Conservation (phyloP, 441 rosid genomes). For the Melastoma candidum region DNA sequence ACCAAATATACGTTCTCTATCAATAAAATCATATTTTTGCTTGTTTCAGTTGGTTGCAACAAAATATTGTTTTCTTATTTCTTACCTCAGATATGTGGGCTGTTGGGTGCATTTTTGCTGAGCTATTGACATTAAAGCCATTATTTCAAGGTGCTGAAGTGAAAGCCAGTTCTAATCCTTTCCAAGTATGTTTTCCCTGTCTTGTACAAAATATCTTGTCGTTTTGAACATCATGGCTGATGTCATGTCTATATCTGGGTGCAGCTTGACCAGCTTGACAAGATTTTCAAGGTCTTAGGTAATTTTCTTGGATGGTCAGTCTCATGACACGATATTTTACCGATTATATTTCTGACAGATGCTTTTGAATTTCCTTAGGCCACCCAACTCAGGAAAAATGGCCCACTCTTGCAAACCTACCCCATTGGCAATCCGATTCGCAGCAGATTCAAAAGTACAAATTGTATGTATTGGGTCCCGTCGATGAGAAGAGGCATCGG, state of each 20-base stretch:
- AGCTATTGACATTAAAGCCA: slow-evolving; percentile 87
- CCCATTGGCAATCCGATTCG: slow-evolving; percentile 67
- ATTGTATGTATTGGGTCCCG: slow-evolving; percentile 21
- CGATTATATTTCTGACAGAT: not conserved
- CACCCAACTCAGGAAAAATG: slow-evolving; percentile 96
- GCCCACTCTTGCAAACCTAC: slow-evolving; percentile 81
- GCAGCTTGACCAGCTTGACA: slow-evolving; percentile 87
- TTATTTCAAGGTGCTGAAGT: slow-evolving; percentile 94
- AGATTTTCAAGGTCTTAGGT: slow-evolving; percentile 87
- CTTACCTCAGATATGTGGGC: slow-evolving; percentile 67
- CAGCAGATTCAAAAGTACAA: slow-evolving; percentile 78
- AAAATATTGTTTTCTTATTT: slow-evolving; percentile 10
- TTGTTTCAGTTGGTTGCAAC: not conserved
- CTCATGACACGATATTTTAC: not conserved
- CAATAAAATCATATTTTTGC: not conserved
- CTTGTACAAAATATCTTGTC: not conserved
- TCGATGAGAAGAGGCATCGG: not conserved
- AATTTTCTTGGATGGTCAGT: slow-evolving; percentile 3
- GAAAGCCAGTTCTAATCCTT: slow-evolving; percentile 67
- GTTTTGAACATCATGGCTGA: no score
- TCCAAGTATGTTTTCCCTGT: slow-evolving; percentile 31
- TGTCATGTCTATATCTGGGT: not conserved
- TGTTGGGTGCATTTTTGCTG: slow-evolving; percentile 96
- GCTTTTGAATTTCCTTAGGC: slow-evolving; percentile 19
- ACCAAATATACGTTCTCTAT: no score